A percentile compares a stretch with the other conserved stretches of the same genome.
phyloP scores from a whole-genome alignment of 2,329 filamentous ascomycete species.

The Sporothrix humicola region DNA sequence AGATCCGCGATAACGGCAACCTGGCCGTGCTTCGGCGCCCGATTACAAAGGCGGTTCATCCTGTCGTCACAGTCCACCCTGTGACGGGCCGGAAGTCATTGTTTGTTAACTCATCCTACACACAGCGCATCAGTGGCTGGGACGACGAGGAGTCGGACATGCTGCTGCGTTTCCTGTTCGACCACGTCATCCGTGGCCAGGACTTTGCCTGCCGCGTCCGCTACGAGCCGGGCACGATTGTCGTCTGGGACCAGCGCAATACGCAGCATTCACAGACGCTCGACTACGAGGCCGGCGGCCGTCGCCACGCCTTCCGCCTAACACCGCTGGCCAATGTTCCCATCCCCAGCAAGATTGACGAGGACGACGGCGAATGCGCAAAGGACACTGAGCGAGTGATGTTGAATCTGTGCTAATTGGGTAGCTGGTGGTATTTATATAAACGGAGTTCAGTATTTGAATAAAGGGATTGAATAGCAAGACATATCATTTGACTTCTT shows the following conservation, averaged over 20 bases:
- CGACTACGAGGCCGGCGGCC: constrained; percentile 37
- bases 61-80: constrained; percentile 80
- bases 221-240: constrained; percentile 53
- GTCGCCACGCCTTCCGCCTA: constrained; percentile 42
- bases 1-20: constrained; percentile 40
- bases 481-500: too few species aligned
- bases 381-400: constrained; percentile 35
- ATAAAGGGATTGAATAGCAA: too few species aligned
- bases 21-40: constrained; percentile 38
- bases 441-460: neutral
- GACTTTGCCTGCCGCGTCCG: constrained; percentile 56
- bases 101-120: constrained; percentile 70
- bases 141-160: constrained; percentile 84
- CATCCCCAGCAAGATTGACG: constrained; percentile 45
- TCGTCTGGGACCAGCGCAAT: constrained; percentile 47
- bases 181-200: constrained; percentile 53
- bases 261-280: constrained; percentile 40
- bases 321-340: constrained; percentile 49
- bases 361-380: constrained; percentile 36
- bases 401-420: constrained; percentile 35
- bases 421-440: neutral
- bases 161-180: constrained; percentile 51
- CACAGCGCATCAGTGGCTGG: constrained; percentile 70
- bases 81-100: constrained; percentile 83
- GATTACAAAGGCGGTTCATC: constrained; percentile 73